Percentiles rank a stretch among this genome's conserved stretches.
phyloP scores from a whole-genome alignment of 805 yeast species.

The Ogataea ganodermae region DNA sequence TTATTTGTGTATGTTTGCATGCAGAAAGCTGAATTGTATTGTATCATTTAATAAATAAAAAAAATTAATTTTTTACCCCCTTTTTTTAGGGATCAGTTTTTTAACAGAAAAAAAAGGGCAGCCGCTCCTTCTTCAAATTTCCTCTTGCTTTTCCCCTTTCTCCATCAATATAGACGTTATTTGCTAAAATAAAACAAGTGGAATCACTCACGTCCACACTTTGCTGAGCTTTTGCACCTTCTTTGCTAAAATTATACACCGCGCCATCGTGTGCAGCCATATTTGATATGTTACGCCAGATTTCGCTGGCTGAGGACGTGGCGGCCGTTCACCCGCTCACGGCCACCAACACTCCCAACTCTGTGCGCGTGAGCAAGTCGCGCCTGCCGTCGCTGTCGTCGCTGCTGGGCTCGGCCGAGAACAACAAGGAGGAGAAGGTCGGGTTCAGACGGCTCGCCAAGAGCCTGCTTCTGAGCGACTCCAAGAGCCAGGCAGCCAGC shows the following conservation, averaged over 20 bases:
- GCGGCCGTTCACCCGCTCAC: constrained; percentile 17
- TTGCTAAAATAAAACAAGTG: neutral
- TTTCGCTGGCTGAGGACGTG: constrained; percentile 20
- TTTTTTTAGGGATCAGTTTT: constrained; percentile 2
- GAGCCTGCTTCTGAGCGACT: constrained; percentile 24
- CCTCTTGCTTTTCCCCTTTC: neutral
- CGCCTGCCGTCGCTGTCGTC: constrained; percentile 23
- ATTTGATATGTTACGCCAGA: constrained; percentile 21
- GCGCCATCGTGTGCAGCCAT: neutral
- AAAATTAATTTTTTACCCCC: neutral
- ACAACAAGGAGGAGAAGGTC: constrained; percentile 24
- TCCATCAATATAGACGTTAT: neutral
- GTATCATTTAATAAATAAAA: neutral
- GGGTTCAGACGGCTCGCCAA: constrained; percentile 31
- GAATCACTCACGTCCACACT: neutral
- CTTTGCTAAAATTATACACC: constrained; percentile 4
- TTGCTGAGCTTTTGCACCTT: constrained; percentile 4
- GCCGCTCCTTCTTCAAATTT: neutral
- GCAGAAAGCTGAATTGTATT: neutral
- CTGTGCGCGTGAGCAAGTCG: constrained; percentile 17
- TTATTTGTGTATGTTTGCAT: neutral
- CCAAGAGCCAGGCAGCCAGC: constrained; percentile 7
- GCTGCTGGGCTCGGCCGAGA: constrained; percentile 22
- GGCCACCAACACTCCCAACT: constrained; percentile 12
- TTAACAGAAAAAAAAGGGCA: constrained; percentile 1